Evolutionary conservation across 371 early-diverging fungal genomes (phyloP).

Genomic region (Mortierella sp.): DNA sequence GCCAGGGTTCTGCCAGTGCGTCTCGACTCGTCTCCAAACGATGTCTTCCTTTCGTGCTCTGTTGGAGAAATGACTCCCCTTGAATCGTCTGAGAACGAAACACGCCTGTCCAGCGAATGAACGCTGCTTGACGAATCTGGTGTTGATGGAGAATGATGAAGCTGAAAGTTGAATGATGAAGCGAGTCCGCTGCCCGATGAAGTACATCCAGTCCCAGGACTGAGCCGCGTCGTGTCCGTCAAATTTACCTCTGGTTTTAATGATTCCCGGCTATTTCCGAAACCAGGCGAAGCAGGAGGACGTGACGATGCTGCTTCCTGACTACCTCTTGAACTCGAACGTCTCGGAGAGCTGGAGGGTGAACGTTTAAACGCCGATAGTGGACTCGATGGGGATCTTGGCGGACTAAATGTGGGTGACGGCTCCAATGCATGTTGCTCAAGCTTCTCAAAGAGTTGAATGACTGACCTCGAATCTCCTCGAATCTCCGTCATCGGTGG

Average conservation of each 20-base stretch:
- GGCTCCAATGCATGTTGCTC: slow-evolving; percentile 21
- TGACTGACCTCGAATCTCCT: not conserved
- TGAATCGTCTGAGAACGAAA: slow-evolving; percentile 33
- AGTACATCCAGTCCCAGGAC: not conserved
- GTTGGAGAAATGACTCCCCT: slow-evolving; percentile 5
- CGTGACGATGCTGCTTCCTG: not conserved
- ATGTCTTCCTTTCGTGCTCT: slow-evolving; percentile 19
- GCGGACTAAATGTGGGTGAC: slow-evolving; percentile 22
- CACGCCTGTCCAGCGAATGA: slow-evolving; percentile 24
- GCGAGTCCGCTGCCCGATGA: slow-evolving; percentile 1
- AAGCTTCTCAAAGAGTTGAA: not conserved
- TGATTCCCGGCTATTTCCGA: not conserved
- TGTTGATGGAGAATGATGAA: slow-evolving; percentile 13
- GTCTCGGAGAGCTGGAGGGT: slow-evolving; percentile 8
- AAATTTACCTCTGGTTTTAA: slow-evolving; percentile 1
- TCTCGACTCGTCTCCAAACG: slow-evolving; percentile 44
- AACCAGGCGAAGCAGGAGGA: slow-evolving; percentile 5
- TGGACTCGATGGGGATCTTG: slow-evolving; percentile 30
- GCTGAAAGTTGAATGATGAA: not conserved
- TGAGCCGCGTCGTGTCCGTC: slow-evolving; percentile 13
- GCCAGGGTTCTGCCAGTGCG: slow-evolving; percentile 28
- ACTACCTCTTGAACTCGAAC: not conserved
- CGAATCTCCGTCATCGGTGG: slow-evolving; percentile 8
- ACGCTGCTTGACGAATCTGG: slow-evolving; percentile 29
- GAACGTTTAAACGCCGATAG: slow-evolving; percentile 17